Conservation (phyloP, 176 grass and related monocot genomes). For the Luzula sylvatica region DNA sequence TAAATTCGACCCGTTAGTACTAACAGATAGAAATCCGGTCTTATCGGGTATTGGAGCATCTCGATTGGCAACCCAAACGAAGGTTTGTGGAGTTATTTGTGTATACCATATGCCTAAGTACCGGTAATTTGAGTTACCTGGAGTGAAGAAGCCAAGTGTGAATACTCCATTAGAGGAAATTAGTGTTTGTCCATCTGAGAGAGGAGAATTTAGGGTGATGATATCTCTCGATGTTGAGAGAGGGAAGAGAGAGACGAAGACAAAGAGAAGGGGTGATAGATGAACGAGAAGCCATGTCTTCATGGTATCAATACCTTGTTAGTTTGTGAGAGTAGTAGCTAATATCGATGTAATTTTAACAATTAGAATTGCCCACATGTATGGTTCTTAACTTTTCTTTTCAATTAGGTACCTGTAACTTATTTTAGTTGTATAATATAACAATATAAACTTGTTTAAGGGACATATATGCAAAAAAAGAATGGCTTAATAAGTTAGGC, state of each 20-base stretch:
- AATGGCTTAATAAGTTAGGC: too few relatives aligned
- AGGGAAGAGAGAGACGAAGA: conserved; percentile 4
- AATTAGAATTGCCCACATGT: not conserved
- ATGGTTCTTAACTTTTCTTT: not conserved
- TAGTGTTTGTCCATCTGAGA: conserved; percentile 29
- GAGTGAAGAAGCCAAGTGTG: conserved; percentile 62
- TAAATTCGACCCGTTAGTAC: conserved; percentile 19
- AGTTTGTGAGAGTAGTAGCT: not conserved
- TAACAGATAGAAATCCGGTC: conserved; percentile 21
- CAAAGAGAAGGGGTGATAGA: conserved; percentile 18
- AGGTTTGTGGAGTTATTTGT: conserved; percentile 23
- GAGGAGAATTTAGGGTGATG: conserved; percentile 21
- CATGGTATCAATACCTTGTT: conserved; percentile 6
- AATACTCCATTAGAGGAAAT: conserved; percentile 34
- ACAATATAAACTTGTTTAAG: too few relatives aligned
- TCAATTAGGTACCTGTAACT: too few relatives aligned
- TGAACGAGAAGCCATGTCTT: conserved; percentile 12
- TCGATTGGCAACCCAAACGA: conserved; percentile 81
- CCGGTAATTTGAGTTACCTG: conserved; percentile 14
- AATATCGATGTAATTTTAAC: conserved; percentile 7
- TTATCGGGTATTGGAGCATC: conserved; percentile 21
- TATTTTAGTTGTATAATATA: too few relatives aligned
- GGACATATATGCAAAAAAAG: too few relatives aligned
- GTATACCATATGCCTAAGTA: conserved; percentile 83
- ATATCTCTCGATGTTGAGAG: conserved; percentile 14